phyloP scores from a whole-genome alignment of 257 asterid genomes.

The Solanum appendiculatum region DNA sequence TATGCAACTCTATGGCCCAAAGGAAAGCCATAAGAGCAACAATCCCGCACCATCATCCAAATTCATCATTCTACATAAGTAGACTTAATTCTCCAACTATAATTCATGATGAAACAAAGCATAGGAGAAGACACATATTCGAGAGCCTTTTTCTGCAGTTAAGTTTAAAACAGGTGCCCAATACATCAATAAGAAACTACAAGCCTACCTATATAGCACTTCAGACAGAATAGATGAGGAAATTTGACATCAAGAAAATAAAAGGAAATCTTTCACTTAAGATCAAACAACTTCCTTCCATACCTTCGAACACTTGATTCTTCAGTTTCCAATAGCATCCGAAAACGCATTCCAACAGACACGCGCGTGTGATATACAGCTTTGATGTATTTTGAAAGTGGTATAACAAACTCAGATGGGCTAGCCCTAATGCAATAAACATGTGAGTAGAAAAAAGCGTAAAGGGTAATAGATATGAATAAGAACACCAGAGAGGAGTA shows the following conservation, averaged over 20 bases:
- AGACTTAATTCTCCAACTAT: not conserved
- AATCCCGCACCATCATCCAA: not conserved
- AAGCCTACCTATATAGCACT: not conserved
- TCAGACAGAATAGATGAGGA: not conserved
- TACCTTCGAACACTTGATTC: constrained; percentile 99
- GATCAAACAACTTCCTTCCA: not conserved
- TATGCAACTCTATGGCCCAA: not conserved
- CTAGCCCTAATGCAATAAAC: constrained; percentile 61
- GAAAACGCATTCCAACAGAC: constrained; percentile 95
- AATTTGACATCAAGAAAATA: not conserved
- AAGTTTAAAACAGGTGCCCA: not conserved
- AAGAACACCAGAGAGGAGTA: not conserved
- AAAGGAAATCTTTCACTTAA: not conserved
- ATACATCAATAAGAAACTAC: not conserved
- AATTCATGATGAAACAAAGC: not conserved
- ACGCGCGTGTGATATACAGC: constrained; percentile 90
- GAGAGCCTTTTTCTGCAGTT: not conserved
- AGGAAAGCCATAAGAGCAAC: not conserved
- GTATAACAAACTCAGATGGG: constrained; percentile 89
- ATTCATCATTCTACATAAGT: not conserved
- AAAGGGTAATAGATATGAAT: not conserved
- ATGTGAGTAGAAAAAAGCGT: constrained; percentile 1
- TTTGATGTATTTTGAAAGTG: constrained; percentile 79
- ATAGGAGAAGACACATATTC: not conserved
- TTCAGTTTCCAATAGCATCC: constrained; percentile 96